Evolutionary conservation across 1,284 basidiomycete species (phyloP), one percentile per base, ranked within the genome.

Genomic region (Moesziomyces sp.): DNA sequence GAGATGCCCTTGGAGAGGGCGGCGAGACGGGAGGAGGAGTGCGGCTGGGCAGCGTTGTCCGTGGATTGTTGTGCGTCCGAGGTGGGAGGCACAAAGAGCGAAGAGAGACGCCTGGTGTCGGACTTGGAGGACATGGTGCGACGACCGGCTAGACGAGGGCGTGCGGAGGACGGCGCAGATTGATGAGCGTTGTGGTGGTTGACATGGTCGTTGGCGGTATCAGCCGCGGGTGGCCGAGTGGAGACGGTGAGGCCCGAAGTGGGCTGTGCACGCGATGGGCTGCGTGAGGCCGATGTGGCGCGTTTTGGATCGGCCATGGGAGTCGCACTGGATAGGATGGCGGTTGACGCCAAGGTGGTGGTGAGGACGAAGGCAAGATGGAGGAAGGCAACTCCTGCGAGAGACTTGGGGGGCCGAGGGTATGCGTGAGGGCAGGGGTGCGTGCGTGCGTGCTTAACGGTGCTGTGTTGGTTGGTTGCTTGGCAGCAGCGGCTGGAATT

Each of bases 51-150:
- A 14, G 46, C 35, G 3, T 30, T 38, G 7, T 62, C 55, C 11
- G 30, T 11, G 21, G 40, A 5, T 13, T 50, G 23, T 18, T 54
- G 51, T 7, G 19, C 23, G 26, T 48, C 35, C 14, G 35, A 38
- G 16, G 35, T 43, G 11, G 66, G 60, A 21, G 66, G 66, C 2
- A 62, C 48, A 24, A 71, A 71, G 60, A 71, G 68, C 10, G 68
- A 52, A 46, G 68, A 71, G 28, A 71, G 61, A 24, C 68, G 68
- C 44, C 62, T 38, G 13, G 60, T 35, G 30, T 71, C 55, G 19
- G 68, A 71, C 24, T 60, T 60, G 40, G 68, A 50, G 26, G 68
- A 71, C 58, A 61, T 58, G 54, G 62, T 62, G 23, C 68, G 68
- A 16, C 61, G 57, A 16, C 58, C 68, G 9, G 60, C 60, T 14